phyloP scores from a whole-genome alignment of 1,139 yeast species.

The Geotrichum phurueaensis region DNA sequence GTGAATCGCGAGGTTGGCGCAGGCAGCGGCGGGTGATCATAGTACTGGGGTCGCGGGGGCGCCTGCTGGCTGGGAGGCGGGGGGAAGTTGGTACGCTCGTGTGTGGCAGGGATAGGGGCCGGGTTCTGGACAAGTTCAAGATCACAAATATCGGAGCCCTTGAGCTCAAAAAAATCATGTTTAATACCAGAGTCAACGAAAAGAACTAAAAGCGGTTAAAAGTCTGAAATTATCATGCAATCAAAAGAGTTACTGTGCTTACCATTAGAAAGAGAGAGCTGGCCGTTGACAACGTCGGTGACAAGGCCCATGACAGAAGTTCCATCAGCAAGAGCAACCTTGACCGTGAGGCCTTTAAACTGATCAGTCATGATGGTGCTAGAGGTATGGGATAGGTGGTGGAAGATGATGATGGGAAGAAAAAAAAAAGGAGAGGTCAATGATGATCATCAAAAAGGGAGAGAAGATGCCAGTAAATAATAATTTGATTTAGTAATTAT shows the following conservation, averaged over 20 bases:
- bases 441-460: neutral
- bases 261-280: conserved; percentile 26
- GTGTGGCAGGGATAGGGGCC: conserved; percentile 6
- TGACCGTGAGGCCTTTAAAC: conserved; percentile 30
- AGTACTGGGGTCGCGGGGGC: conserved; percentile 3
- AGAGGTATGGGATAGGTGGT: neutral
- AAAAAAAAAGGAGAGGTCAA: neutral
- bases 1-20: neutral
- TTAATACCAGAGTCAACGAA: conserved; percentile 23
- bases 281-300: conserved; percentile 30
- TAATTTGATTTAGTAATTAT: too few relatives aligned
- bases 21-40: neutral
- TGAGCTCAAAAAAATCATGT: conserved; percentile 18
- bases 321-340: conserved; percentile 28
- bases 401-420: neutral
- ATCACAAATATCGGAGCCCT: conserved; percentile 30
- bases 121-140: conserved; percentile 29
- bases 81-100: neutral
- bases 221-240: neutral
- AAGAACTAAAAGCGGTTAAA: conserved; percentile 19
- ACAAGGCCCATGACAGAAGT: conserved; percentile 31
- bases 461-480: neutral
- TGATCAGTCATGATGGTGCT: conserved; percentile 22
- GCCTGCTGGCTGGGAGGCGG: conserved; percentile 4
- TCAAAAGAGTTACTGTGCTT: neutral